These are phyloP conservation scores for Paraurostyla sp. DNA, from an alignment of 73 alveolate species.

Conservation along the genomic window DNA sequence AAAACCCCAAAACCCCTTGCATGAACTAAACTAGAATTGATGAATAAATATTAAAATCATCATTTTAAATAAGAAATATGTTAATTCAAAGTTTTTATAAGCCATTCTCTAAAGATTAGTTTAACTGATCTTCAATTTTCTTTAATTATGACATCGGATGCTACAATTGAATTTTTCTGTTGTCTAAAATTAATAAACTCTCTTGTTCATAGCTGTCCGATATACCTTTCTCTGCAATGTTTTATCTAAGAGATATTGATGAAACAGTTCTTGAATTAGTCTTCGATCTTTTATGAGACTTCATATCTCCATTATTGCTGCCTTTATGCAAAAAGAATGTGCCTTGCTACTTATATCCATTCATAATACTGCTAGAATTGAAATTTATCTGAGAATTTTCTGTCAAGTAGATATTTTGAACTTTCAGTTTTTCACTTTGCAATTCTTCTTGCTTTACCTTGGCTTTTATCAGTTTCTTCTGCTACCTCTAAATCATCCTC, in stretches of 20 bases:
- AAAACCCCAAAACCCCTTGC: too few species aligned
- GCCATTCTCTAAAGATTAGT: not conserved
- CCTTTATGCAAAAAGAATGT: not conserved
- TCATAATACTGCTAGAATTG: not conserved
- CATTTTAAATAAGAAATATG: too few species aligned
- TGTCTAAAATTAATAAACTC: not conserved
- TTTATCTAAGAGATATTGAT: not conserved
- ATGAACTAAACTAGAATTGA: too few species aligned
- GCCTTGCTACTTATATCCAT: not conserved
- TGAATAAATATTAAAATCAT: too few species aligned
- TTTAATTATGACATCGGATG: not conserved
- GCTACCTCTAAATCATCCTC: not conserved
- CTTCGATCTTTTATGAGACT: conserved; percentile 15
- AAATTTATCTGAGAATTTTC: not conserved
- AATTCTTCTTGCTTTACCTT: not conserved
- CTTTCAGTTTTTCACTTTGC: not conserved
- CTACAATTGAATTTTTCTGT: not conserved
- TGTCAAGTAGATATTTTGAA: conserved; percentile 9
- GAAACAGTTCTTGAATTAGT: not conserved
- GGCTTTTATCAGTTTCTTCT: not conserved
- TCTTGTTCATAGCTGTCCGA: not conserved
- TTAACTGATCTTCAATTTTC: not conserved
- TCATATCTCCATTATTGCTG: too few species aligned
- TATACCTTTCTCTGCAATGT: not conserved
- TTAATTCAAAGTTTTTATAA: not conserved